Evolutionary conservation across 805 yeast genomes (phyloP).

Genomic region (Schwanniomyces yamadae): DNA sequence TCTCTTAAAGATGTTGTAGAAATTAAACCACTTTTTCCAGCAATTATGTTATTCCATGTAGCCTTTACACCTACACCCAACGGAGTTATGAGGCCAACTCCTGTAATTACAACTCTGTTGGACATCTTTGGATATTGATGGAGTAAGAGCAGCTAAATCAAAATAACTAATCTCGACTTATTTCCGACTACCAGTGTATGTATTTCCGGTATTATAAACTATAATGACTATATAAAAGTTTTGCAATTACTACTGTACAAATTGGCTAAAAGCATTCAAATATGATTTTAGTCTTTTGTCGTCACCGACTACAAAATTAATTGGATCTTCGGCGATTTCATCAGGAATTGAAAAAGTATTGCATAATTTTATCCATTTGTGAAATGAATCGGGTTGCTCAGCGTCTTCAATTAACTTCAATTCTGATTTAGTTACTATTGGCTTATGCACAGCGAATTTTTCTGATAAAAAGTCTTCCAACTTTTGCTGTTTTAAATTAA

Average conservation of each 20-base stretch:
- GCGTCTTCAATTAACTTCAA: neutral
- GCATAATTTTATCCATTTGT: constrained; percentile 31
- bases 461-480: constrained; percentile 21
- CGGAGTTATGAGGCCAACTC: constrained; percentile 84
- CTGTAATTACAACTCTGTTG: constrained; percentile 87
- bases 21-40: constrained; percentile 55
- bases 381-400: constrained; percentile 12
- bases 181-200: neutral
- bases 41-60: constrained; percentile 55
- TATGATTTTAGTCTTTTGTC: constrained; percentile 35
- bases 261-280: constrained; percentile 7
- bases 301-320: constrained; percentile 41
- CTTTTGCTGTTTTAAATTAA: constrained; percentile 31
- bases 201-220: neutral
- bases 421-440: neutral
- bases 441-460: neutral
- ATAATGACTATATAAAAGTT: constrained; percentile 1
- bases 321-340: constrained; percentile 22
- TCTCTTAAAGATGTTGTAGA: constrained; percentile 46
- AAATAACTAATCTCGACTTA: too few relatives aligned
- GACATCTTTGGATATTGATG: constrained; percentile 7
- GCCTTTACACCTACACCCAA: constrained; percentile 65
- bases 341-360: constrained; percentile 19
- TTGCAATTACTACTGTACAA: neutral
- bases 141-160: too few relatives aligned